Conservation (phyloP, 2,329 filamentous ascomycete genomes). For the Colletotrichum musae region DNA sequence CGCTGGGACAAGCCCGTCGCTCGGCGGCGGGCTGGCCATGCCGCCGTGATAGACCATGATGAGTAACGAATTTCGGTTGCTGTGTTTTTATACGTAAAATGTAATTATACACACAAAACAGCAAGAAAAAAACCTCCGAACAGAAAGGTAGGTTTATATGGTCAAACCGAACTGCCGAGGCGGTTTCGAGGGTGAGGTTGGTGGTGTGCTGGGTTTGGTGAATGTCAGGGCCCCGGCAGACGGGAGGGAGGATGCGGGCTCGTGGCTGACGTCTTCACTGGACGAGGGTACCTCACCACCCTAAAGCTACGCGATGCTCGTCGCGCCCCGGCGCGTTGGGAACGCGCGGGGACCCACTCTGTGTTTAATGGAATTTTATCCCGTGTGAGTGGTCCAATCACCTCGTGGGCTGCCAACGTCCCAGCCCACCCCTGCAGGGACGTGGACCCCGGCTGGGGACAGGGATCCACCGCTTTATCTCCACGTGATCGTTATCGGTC, state of each 20-base stretch:
- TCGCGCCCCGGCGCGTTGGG: conserved; percentile 25
- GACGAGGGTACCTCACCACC: conserved; percentile 21
- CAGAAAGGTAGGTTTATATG: not conserved
- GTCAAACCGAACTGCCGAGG: not conserved
- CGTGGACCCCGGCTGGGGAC: too few relatives aligned
- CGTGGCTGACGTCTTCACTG: conserved; percentile 33
- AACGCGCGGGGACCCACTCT: conserved; percentile 8
- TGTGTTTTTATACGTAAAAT: not conserved
- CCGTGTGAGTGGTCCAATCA: not conserved
- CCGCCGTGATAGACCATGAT: conserved; percentile 38
- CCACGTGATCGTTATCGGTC: conserved; percentile 35
- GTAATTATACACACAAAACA: conserved; percentile 17
- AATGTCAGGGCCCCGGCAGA: conserved; percentile 14
- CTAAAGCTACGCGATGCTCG: conserved; percentile 31
- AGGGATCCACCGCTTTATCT: conserved; percentile 15
- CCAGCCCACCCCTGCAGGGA: conserved; percentile 1
- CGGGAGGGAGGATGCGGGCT: conserved; percentile 15
- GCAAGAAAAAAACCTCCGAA: not conserved
- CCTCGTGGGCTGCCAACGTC: not conserved
- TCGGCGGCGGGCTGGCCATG: conserved; percentile 43
- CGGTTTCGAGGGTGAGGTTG: conserved; percentile 14
- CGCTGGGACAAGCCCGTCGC: conserved; percentile 40
- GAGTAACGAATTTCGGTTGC: conserved; percentile 3
- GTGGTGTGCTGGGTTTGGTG: conserved; percentile 13
- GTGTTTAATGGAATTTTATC: conserved; percentile 6